Evolutionary conservation across 345 rosid genomes (phyloP).

Genomic region (Populus deltoides): DNA sequence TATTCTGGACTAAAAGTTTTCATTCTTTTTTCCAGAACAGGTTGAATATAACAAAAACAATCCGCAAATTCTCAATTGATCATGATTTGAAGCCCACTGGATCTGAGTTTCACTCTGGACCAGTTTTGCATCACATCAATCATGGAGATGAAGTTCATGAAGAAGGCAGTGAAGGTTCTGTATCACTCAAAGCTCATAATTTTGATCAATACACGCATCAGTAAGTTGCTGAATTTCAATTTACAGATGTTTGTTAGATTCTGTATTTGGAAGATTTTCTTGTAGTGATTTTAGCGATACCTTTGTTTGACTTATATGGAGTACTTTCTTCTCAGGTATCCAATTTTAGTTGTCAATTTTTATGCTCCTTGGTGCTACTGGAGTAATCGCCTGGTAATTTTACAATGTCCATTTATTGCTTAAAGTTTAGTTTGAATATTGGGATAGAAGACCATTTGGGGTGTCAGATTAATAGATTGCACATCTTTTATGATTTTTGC

Average conservation of each 20-base stretch:
- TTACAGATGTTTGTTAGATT: conserved; percentile 8
- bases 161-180: conserved; percentile 62
- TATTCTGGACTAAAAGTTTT: conserved; percentile 24
- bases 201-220: conserved; percentile 69
- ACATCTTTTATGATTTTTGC: background rate
- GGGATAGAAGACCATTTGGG: background rate
- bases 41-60: conserved; percentile 91
- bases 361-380: conserved; percentile 98
- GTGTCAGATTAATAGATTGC: background rate
- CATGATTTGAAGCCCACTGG: conserved; percentile 75
- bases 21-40: conserved; percentile 75
- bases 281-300: background rate
- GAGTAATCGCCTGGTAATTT: conserved; percentile 88
- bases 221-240: conserved; percentile 50
- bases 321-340: conserved; percentile 55
- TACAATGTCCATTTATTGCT: conserved; percentile 6
- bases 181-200: conserved; percentile 48
- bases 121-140: conserved; percentile 49
- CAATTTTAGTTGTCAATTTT: conserved; percentile 86
- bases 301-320: conserved; percentile 16
- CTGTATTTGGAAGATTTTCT: conserved; percentile 1
- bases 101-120: conserved; percentile 75
- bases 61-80: conserved; percentile 88
- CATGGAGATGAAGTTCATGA: conserved; percentile 81
- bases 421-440: background rate